Percentiles rank a stretch among this genome's conserved stretches.
Conservation (phyloP, 2,329 filamentous ascomycete genomes). For the Ceratocystis cacaofunesta region DNA sequence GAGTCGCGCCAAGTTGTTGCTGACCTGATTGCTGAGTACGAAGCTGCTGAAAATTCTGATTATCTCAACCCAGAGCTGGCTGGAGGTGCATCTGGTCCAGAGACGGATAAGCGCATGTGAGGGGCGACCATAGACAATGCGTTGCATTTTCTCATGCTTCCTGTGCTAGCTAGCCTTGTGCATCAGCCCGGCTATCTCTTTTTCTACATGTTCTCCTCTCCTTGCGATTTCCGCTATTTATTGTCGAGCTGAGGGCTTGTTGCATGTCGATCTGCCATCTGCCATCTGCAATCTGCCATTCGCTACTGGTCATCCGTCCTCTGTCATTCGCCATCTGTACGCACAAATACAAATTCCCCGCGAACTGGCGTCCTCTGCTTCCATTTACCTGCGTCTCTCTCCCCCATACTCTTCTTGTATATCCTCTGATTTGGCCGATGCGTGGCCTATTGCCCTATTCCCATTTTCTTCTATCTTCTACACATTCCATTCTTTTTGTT, state of each 20-base stretch:
- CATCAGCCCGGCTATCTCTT: too few species aligned
- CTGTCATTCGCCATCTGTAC: too few species aligned
- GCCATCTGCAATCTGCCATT: too few species aligned
- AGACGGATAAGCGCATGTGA: constrained; percentile 14
- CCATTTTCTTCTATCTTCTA: not conserved
- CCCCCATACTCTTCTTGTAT: too few species aligned
- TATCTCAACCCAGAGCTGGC: constrained; percentile 66
- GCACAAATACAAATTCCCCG: not conserved
- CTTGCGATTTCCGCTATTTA: not conserved
- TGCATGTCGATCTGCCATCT: not conserved
- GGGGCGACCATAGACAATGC: not conserved
- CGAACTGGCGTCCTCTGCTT: not conserved
- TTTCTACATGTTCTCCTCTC: not conserved
- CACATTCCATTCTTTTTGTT: not conserved
- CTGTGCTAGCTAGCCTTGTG: not conserved
- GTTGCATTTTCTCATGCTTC: not conserved
- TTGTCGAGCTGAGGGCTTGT: not conserved
- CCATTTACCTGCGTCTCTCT: too few species aligned
- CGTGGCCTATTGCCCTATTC: not conserved
- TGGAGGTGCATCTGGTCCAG: constrained; percentile 25
- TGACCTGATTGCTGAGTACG: constrained; percentile 86
- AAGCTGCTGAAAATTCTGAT: constrained; percentile 79
- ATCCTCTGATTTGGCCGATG: not conserved
- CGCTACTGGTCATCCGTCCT: too few species aligned
- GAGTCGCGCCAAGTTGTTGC: constrained; percentile 83